Percentiles rank a stretch among this genome's conserved stretches.
Conservation (phyloP, 1,284 basidiomycete genomes). For the Mycosarcoma mackinlayi region DNA sequence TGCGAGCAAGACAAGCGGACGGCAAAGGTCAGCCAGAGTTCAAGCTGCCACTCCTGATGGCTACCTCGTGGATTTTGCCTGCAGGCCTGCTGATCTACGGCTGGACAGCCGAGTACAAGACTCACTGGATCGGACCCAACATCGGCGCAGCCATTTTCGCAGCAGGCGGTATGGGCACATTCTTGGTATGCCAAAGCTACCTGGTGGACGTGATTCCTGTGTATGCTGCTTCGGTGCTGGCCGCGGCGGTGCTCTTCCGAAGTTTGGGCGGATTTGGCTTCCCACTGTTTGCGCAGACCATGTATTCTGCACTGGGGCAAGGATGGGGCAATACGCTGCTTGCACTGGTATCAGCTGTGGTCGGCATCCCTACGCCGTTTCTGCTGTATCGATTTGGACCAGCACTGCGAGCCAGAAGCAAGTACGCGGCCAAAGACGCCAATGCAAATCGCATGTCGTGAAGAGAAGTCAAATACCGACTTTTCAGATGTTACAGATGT, state of each 20-base stretch:
- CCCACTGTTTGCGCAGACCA: constrained; percentile 57
- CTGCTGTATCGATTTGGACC: constrained; percentile 56
- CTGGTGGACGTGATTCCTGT: constrained; percentile 62
- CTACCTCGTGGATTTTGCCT: constrained; percentile 72
- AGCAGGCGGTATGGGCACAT: constrained; percentile 43
- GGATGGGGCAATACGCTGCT: constrained; percentile 67
- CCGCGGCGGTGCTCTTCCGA: constrained; percentile 60
- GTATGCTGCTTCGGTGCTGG: constrained; percentile 65
- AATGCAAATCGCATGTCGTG: constrained; percentile 24
- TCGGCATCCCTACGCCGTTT: constrained; percentile 65
- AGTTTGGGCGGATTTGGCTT: constrained; percentile 66
- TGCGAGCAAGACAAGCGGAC: constrained; percentile 72
- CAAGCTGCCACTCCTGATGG: constrained; percentile 73
- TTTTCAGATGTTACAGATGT: too few species aligned
- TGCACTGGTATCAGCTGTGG: constrained; percentile 54
- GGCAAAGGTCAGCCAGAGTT: constrained; percentile 72
- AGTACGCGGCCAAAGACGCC: constrained; percentile 46
- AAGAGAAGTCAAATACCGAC: too few species aligned
- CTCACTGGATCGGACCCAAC: constrained; percentile 78
- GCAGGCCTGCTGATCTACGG: constrained; percentile 76
- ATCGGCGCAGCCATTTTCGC: constrained; percentile 49
- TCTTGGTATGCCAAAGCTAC: constrained; percentile 55
- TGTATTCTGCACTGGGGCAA: constrained; percentile 62
- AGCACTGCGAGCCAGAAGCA: constrained; percentile 47
- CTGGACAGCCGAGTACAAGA: constrained; percentile 74